Evolutionary conservation across 495 filamentous ascomycete species (phyloP).

Genomic region (Rostrohypoxylon terebratum): DNA sequence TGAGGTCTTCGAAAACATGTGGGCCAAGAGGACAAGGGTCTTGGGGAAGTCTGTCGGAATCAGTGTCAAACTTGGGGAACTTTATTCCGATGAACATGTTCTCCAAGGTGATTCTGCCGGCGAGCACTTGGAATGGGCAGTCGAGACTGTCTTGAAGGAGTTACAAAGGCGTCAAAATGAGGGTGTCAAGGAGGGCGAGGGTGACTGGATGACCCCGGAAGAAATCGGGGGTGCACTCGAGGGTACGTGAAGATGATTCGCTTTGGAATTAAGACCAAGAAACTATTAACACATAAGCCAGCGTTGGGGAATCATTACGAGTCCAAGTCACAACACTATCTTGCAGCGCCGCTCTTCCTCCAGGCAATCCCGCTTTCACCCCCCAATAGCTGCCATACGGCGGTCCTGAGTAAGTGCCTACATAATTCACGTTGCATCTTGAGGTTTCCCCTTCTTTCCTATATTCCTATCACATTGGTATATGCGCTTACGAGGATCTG

Average conservation of each 20-base stretch:
- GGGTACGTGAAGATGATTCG: conserved; percentile 56
- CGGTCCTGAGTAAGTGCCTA: conserved; percentile 71
- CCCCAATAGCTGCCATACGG: conserved; percentile 67
- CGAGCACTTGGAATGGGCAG: conserved; percentile 79
- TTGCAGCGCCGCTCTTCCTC: conserved; percentile 89
- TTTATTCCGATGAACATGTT: conserved; percentile 74
- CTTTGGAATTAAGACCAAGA: conserved; percentile 1
- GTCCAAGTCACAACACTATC: conserved; percentile 72
- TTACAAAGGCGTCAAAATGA: conserved; percentile 71
- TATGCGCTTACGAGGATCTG: conserved; percentile 8
- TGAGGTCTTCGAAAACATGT: conserved; percentile 56
- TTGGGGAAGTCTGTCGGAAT: conserved; percentile 79
- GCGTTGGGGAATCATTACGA: conserved; percentile 81
- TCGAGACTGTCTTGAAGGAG: conserved; percentile 83
- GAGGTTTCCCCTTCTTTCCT: not conserved
- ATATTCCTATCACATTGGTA: not conserved
- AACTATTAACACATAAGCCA: conserved; percentile 43
- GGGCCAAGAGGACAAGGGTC: conserved; percentile 74
- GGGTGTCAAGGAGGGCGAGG: conserved; percentile 71
- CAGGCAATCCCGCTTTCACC: conserved; percentile 80
- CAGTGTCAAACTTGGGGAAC: conserved; percentile 81
- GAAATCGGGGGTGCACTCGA: conserved; percentile 80
- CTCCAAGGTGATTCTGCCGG: conserved; percentile 74
- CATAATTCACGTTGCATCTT: not conserved
- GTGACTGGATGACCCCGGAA: conserved; percentile 78